A percentile compares a stretch with the other conserved stretches of the same genome.
phyloP scores from a whole-genome alignment of 768 basidiomycete genomes.

The Xerocomus potaroensis region DNA sequence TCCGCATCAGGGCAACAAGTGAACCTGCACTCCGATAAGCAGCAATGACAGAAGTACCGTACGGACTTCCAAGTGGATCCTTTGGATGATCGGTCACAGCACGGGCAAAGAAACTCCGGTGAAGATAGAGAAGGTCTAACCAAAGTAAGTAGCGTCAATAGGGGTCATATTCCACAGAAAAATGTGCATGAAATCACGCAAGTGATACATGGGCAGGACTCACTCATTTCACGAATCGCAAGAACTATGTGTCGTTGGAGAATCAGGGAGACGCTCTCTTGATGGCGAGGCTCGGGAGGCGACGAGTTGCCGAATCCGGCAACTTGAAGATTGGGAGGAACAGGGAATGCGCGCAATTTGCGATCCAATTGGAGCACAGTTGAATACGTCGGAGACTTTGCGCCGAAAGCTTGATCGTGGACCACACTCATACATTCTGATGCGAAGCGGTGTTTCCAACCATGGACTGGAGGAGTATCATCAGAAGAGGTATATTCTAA shows the following conservation, averaged over 20 bases:
- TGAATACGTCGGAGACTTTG: conserved; percentile 63
- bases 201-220: conserved; percentile 23
- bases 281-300: conserved; percentile 38
- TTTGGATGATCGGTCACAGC: conserved; percentile 71
- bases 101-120: conserved; percentile 69
- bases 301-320: conserved; percentile 58
- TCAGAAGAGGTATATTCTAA: conserved; percentile 3
- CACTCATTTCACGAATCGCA: conserved; percentile 66
- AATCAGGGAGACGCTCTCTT: conserved; percentile 39
- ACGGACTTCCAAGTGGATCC: conserved; percentile 68
- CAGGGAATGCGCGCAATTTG: conserved; percentile 63
- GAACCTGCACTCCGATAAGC: conserved; percentile 72
- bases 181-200: background rate
- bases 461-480: conserved; percentile 40
- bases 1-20: conserved; percentile 65
- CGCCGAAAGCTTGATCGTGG: conserved; percentile 69
- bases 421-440: conserved; percentile 67
- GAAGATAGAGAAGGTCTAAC: conserved; percentile 63
- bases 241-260: conserved; percentile 65
- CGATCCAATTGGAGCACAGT: conserved; percentile 65
- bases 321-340: conserved; percentile 61
- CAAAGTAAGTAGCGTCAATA: conserved; percentile 16
- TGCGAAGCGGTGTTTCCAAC: conserved; percentile 67
- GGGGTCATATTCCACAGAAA: conserved; percentile 1
- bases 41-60: conserved; percentile 69